A percentile compares a stretch with the other conserved stretches of the same genome.
Evolutionary conservation across 495 filamentous ascomycete species (phyloP).

Genomic region (Penicillium silybi): DNA sequence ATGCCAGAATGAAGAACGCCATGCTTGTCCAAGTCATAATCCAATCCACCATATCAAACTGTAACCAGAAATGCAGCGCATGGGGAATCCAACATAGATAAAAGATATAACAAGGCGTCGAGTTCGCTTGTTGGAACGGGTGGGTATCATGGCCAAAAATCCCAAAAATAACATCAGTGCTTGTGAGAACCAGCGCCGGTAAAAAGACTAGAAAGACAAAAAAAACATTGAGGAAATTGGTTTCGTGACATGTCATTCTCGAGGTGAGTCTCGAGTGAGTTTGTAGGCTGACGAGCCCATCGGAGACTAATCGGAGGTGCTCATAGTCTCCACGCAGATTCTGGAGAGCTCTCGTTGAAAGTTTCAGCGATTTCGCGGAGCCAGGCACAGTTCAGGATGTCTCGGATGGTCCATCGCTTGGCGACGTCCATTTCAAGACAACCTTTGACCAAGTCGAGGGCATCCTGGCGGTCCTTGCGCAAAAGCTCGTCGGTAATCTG

Average conservation of each 20-base stretch:
- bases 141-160: constrained; percentile 16
- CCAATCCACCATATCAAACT: neutral
- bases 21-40: constrained; percentile 1
- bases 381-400: constrained; percentile 55
- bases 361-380: constrained; percentile 36
- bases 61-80: neutral
- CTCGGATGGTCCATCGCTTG: constrained; percentile 51
- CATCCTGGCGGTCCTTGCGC: constrained; percentile 33
- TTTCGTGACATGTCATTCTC: neutral
- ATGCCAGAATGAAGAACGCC: constrained; percentile 3
- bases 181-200: constrained; percentile 3
- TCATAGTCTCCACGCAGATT: constrained; percentile 38
- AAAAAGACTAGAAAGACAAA: constrained; percentile 7
- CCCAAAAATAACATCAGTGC: neutral
- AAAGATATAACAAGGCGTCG: neutral
- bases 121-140: constrained; percentile 3
- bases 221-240: constrained; percentile 22
- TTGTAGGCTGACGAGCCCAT: neutral
- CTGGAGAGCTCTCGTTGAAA: constrained; percentile 25
- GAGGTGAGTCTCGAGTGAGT: neutral
- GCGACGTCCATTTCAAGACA: constrained; percentile 51
- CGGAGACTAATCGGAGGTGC: neutral
- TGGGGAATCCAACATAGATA: neutral
- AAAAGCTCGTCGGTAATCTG: constrained; percentile 18
- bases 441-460: constrained; percentile 47